These are phyloP conservation scores for Colletotrichum agaves DNA, from an alignment of 2,329 filamentous ascomycete genomes.

Conservation along the genomic window DNA sequence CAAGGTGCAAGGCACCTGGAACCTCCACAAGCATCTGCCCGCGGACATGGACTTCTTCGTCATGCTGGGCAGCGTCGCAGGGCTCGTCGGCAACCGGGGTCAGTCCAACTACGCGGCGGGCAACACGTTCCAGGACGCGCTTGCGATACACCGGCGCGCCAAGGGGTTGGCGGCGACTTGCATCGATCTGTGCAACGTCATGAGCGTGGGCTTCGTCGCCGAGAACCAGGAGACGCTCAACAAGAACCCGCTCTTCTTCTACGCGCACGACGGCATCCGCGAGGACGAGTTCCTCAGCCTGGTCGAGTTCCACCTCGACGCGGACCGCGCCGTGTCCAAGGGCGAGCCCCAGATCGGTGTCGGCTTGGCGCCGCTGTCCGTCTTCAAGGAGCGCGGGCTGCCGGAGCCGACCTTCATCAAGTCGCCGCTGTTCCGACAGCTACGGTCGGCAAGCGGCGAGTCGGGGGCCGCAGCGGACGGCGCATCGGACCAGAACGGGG, in stretches of 20 bases:
- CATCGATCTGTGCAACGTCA: constrained; percentile 32
- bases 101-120: no score
- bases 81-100: no score
- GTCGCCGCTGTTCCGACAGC: constrained; percentile 18
- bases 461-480: neutral
- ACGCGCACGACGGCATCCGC: neutral
- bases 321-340: neutral
- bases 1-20: constrained; percentile 53
- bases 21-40: constrained; percentile 47
- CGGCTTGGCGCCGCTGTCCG: constrained; percentile 6
- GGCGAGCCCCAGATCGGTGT: constrained; percentile 10
- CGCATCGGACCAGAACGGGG: neutral
- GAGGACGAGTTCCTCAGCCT: constrained; percentile 34
- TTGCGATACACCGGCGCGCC: constrained; percentile 5
- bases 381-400: constrained; percentile 14
- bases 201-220: constrained; percentile 15
- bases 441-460: constrained; percentile 9
- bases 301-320: constrained; percentile 18
- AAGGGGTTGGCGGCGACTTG: constrained; percentile 20
- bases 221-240: constrained; percentile 14
- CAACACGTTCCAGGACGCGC: no score
- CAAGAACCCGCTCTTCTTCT: constrained; percentile 7
- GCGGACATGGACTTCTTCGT: constrained; percentile 14
- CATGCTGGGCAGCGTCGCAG: no score
- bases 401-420: constrained; percentile 20